These are phyloP conservation scores for Perkinsus olseni DNA, from an alignment of 169 alveolate species.

Conservation along the genomic window DNA sequence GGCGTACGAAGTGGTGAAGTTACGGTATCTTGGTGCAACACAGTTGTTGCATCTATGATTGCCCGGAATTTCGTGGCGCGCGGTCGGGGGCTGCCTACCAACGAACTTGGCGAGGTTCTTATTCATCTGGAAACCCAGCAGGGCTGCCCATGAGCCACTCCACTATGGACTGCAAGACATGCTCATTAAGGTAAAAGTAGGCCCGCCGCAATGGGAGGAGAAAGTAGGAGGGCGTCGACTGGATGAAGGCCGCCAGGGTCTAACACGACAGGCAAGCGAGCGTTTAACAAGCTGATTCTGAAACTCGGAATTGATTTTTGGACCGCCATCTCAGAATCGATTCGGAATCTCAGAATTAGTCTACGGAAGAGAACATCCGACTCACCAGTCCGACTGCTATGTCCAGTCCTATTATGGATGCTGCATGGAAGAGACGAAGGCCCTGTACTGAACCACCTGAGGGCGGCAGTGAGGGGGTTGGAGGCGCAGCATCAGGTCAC, in stretches of 20 bases:
- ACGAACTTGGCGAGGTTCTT: constrained; percentile 16
- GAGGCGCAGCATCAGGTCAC: not conserved
- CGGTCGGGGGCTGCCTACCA: constrained; percentile 21
- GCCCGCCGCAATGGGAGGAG: constrained; percentile 19
- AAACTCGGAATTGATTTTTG: too few species aligned
- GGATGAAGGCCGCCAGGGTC: not conserved
- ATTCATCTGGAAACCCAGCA: constrained; percentile 27
- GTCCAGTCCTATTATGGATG: not conserved
- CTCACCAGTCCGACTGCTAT: not conserved
- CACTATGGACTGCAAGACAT: constrained; percentile 13
- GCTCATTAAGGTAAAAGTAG: constrained; percentile 19
- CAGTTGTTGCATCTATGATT: too few species aligned
- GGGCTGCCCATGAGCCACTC: constrained; percentile 33
- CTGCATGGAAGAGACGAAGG: not conserved
- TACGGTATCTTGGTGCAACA: too few species aligned
- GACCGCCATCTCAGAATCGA: too few species aligned
- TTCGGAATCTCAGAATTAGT: too few species aligned
- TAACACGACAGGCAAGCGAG: not conserved
- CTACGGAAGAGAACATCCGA: too few species aligned
- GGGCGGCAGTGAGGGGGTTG: not conserved
- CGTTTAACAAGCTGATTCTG: too few species aligned
- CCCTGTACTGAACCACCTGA: not conserved
- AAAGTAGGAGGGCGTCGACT: constrained; percentile 15
- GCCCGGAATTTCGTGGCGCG: constrained; percentile 4
- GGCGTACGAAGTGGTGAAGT: too few species aligned